Conservation (phyloP, 768 basidiomycete species). For the Panellus pusillus region DNA sequence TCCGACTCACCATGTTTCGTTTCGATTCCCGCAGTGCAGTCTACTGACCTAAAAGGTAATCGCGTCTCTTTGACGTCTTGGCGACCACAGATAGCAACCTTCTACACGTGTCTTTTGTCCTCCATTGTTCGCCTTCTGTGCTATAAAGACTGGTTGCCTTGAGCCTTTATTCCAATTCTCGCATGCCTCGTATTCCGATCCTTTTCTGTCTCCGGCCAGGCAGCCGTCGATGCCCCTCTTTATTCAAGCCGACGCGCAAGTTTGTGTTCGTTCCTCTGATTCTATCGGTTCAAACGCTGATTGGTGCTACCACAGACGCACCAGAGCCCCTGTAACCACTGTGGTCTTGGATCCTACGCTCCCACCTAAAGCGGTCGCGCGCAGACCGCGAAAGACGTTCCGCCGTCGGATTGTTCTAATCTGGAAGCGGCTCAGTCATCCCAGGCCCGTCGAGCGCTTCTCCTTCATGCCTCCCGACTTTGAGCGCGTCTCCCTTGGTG, state of each 20-base stretch:
- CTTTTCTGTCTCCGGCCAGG: neutral
- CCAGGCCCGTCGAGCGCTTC: slow-evolving; percentile 28
- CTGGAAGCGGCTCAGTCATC: slow-evolving; percentile 34
- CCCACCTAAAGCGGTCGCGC: neutral
- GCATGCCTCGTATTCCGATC: neutral
- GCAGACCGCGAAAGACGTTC: slow-evolving; percentile 18
- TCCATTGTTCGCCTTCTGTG: neutral
- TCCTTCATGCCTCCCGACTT: slow-evolving; percentile 39
- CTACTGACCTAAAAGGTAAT: neutral
- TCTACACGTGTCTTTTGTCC: slow-evolving; percentile 7
- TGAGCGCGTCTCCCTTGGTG: slow-evolving; percentile 20
- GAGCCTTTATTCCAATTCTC: too few species aligned
- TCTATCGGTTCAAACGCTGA: neutral
- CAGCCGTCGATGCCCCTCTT: slow-evolving; percentile 1
- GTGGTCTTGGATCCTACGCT: slow-evolving; percentile 6
- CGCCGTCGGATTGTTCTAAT: slow-evolving; percentile 28
- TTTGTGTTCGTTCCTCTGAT: neutral
- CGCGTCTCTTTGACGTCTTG: neutral
- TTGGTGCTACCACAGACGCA: slow-evolving; percentile 1
- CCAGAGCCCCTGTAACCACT: neutral
- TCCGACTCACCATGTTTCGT: too few species aligned
- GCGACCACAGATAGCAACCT: slow-evolving; percentile 1
- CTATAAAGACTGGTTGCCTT: slow-evolving; percentile 2
- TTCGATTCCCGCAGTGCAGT: too few species aligned
- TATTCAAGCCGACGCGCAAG: neutral